These are phyloP conservation scores for Kluyveromyces lactis DNA, from an alignment of 805 yeast genomes.

Conservation along the genomic window DNA sequence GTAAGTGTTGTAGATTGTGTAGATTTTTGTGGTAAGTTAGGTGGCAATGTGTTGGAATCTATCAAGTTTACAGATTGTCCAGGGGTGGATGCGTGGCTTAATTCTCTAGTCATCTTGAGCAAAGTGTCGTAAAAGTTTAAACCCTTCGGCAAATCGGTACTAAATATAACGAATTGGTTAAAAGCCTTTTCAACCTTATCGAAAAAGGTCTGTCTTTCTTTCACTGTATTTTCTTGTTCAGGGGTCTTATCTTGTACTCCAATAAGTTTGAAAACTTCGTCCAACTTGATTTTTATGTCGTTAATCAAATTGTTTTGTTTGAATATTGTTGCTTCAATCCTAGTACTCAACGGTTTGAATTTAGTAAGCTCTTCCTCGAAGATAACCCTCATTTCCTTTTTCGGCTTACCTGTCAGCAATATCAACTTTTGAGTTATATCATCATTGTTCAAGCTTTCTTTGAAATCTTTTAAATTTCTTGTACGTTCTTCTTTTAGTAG, in stretches of 20 bases:
- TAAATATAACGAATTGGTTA: conserved; percentile 49
- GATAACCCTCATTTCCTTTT: conserved; percentile 47
- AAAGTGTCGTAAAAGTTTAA: conserved; percentile 49
- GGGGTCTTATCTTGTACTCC: conserved; percentile 34
- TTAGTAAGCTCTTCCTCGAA: conserved; percentile 71
- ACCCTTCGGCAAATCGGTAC: conserved; percentile 55
- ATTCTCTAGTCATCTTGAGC: conserved; percentile 22
- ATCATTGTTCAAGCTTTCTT: conserved; percentile 64
- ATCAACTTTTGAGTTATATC: conserved; percentile 75
- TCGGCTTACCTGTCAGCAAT: conserved; percentile 49
- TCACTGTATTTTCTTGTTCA: conserved; percentile 30
- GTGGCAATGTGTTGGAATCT: neutral
- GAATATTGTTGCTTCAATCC: conserved; percentile 60
- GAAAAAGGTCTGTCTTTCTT: conserved; percentile 29
- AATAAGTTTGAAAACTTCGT: conserved; percentile 38
- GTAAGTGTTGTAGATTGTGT: neutral
- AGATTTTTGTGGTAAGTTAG: neutral
- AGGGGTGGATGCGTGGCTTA: conserved; percentile 4
- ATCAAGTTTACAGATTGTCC: neutral
- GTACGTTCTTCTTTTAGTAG: conserved; percentile 56
- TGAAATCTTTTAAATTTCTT: conserved; percentile 54
- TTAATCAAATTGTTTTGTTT: conserved; percentile 51
- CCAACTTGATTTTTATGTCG: conserved; percentile 39
- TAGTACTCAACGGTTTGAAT: conserved; percentile 57
- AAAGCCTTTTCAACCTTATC: conserved; percentile 41